These are phyloP conservation scores for Entrophospora sp. DNA, from an alignment of 192 early-diverging fungal genomes.

Conservation along the genomic window DNA sequence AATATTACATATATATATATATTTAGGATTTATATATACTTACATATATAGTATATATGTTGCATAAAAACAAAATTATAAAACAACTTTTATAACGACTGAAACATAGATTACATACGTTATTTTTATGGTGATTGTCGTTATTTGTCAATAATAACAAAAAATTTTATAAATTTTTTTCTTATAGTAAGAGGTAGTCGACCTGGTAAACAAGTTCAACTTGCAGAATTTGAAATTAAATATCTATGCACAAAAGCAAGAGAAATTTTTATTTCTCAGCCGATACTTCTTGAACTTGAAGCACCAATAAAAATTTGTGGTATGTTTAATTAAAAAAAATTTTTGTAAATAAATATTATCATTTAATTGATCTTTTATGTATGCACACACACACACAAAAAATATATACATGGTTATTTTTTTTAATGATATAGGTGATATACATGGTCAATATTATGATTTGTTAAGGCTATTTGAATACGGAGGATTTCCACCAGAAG, in stretches of 20 bases:
- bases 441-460: conserved; percentile 98
- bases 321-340: conserved; percentile 27
- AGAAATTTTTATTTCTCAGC: conserved; percentile 91
- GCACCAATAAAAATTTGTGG: conserved; percentile 96
- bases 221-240: conserved; percentile 90
- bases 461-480: conserved; percentile 91
- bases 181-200: conserved; percentile 81
- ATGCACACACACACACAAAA: too few species aligned
- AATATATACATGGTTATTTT: too few species aligned
- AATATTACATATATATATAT: too few species aligned
- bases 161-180: conserved; percentile 2
- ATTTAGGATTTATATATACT: too few species aligned
- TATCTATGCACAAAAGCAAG: conserved; percentile 89
- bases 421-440: conserved; percentile 34
- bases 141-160: too few species aligned
- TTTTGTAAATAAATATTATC: background rate
- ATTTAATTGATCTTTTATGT: background rate
- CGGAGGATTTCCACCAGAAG: conserved; percentile 91
- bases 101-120: too few species aligned
- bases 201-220: conserved; percentile 94
- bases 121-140: too few species aligned
- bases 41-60: too few species aligned
- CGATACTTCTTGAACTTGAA: conserved; percentile 86
- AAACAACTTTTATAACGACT: too few species aligned
- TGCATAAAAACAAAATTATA: too few species aligned